Evolutionary conservation across 2,329 filamentous ascomycete genomes (phyloP), one percentile per base, ranked within the genome.

Genomic region (Epichloe sp.): DNA sequence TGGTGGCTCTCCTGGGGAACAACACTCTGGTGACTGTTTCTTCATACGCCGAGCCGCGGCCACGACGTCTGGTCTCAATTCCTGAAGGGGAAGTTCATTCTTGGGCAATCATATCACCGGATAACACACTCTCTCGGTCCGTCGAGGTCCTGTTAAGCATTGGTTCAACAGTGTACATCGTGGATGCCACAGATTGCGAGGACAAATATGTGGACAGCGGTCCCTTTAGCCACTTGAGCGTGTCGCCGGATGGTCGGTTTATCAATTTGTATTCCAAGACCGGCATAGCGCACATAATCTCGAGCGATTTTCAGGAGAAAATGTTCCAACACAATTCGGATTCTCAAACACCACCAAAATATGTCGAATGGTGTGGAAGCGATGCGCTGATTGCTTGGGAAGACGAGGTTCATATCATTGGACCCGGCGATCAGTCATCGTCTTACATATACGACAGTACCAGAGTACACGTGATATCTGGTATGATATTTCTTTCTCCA

Each of bases 311-410:
- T 65, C 89, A 95, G 64, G 89, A 86, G 61, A 84, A 90, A 52
- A 74, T 95, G 55, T 91, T 89, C 63, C 90, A 97, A 68, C 91
- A 97, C 63, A 83, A 95, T 61, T 91, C 90, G 1, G 83, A 83
- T 58, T 90, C 88, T 10, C 85, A 85, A 65, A 95, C 88, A 5
- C 77, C 84, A 1, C 93, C 93, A 3, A 85, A 88, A 59, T 88
- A 93, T 56, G 77, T 98, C 54, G 85, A 93, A 60, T 98, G 93
- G 93, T 98, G 93, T 65, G 93, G 93, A 5, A 91, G 93, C 60
- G 91, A 97, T 66, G 88, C 90, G 14, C 86, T 95, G 31, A 81
- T 98, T 59, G 90, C 90, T 0, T 98, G 93, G 93, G 93, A 97
- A 63, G 93, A 98, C 62, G 93, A 98, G 66, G 84, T 98, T 4